These are phyloP conservation scores for Tulasnella sp. DNA, from an alignment of 768 basidiomycete species.

Conservation along the genomic window DNA sequence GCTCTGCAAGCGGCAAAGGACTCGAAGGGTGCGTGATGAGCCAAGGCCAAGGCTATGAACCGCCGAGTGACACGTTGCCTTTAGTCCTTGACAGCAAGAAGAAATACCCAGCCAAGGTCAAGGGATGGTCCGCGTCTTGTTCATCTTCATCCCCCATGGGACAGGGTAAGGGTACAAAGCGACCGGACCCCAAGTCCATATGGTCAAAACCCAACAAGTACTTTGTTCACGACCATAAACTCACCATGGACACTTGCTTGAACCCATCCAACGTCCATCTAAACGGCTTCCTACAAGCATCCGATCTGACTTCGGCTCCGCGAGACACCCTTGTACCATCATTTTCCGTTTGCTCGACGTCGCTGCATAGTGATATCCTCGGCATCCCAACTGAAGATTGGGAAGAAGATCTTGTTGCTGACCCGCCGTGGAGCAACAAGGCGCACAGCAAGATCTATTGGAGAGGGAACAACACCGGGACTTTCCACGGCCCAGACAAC, in stretches of 20 bases:
- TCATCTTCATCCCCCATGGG: conserved; percentile 19
- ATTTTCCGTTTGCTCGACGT: conserved; percentile 41
- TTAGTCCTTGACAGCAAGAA: neutral
- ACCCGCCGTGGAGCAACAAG: neutral
- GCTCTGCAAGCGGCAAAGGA: conserved; percentile 28
- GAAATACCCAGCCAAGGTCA: conserved; percentile 26
- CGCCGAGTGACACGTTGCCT: conserved; percentile 21
- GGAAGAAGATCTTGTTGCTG: neutral
- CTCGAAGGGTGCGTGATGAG: conserved; percentile 27
- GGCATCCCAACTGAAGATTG: neutral
- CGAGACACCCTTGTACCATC: conserved; percentile 35
- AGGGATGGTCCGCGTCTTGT: conserved; percentile 27
- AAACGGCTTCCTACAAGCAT: conserved; percentile 9
- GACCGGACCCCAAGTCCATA: neutral
- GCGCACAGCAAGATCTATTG: neutral
- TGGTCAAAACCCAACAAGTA: conserved; percentile 15
- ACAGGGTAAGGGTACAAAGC: neutral
- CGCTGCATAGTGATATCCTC: conserved; percentile 45
- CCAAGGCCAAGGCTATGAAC: conserved; percentile 23
- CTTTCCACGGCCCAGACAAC: neutral
- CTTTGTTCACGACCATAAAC: conserved; percentile 40
- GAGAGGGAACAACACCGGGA: conserved; percentile 7
- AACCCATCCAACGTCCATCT: conserved; percentile 31
- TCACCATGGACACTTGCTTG: conserved; percentile 40
- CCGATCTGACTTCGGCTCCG: conserved; percentile 16